phyloP scores from a whole-genome alignment of 1,139 yeast genomes.

The Lodderomyces oxycetoniae region DNA sequence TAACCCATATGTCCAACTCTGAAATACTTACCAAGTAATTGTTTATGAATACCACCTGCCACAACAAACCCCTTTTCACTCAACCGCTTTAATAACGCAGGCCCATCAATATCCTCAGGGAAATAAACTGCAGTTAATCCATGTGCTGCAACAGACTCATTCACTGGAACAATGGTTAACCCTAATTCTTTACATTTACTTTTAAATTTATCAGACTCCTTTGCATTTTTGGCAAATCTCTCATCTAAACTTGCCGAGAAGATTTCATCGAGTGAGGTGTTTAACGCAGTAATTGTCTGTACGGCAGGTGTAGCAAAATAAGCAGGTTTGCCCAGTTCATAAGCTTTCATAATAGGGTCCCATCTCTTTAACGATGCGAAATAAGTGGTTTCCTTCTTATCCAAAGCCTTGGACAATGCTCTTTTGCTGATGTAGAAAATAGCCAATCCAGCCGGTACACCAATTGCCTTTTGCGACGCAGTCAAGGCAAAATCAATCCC shows the following conservation, averaged over 20 bases:
- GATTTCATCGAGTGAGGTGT: slow-evolving; percentile 72
- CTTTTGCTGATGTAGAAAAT: slow-evolving; percentile 72
- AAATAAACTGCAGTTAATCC: slow-evolving; percentile 86
- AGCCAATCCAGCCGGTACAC: slow-evolving; percentile 90
- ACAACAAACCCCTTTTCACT: slow-evolving; percentile 69
- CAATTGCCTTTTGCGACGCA: slow-evolving; percentile 94
- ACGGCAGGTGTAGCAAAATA: slow-evolving; percentile 95
- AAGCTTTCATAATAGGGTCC: slow-evolving; percentile 85
- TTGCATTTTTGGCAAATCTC: slow-evolving; percentile 61
- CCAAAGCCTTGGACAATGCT: slow-evolving; percentile 60
- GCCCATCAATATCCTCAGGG: slow-evolving; percentile 70
- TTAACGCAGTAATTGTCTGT: slow-evolving; percentile 77
- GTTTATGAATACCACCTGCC: slow-evolving; percentile 90
- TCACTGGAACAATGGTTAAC: slow-evolving; percentile 61
- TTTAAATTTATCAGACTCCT: slow-evolving; percentile 65
- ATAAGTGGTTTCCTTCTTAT: slow-evolving; percentile 52
- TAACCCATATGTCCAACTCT: slow-evolving; percentile 95
- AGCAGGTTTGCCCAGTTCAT: slow-evolving; percentile 76
- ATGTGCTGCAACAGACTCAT: slow-evolving; percentile 66
- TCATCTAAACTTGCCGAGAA: slow-evolving; percentile 53
- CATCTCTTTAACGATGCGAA: slow-evolving; percentile 80
- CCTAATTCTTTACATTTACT: slow-evolving; percentile 51
- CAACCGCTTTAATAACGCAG: slow-evolving; percentile 51
- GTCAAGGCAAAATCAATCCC: slow-evolving; percentile 82
- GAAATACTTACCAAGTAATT: slow-evolving; percentile 75